Evolutionary conservation across 2,329 filamentous ascomycete species (phyloP), one percentile per base, ranked within the genome.

Genomic region (Colletotrichum sp.): DNA sequence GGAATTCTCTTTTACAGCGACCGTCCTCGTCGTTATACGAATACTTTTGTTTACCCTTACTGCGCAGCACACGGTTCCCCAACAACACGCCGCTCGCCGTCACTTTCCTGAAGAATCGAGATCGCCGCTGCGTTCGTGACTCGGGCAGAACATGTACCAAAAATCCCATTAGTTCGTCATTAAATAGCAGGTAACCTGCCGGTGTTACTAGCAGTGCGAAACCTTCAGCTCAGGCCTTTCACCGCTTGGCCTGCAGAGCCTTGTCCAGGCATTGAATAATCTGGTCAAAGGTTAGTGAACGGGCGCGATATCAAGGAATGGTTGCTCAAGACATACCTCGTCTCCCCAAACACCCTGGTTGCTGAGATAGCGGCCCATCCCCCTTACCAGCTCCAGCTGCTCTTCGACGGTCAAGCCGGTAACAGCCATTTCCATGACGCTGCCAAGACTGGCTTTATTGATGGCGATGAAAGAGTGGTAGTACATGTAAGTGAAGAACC

Each of bases 401-500:
- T 99, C 95, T 55, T 98, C 96, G 2, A 93, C 87, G 1, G 92
- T 93, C 80, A 99, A 87, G n/a, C 96, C 96, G 8, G 93, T 98
- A 79, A 99, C 98, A 67, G 95, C 96, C 15, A 93, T 92, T 87
- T 99, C 96, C 79, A 99, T 94, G 43, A 99, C 94, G 71, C 92
- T 92, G 24, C 96, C 97, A 24, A 98, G 93, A 72, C 90, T 95
- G 52, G 94, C 93, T 85, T 96, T 95, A 88, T 98, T 93, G 8
- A 95, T 90, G 6, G 96, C 96, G 81, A 99, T 96, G 84, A 99
- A 99, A 82, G 94, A 97, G 84, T 98, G 96, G 87, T 98, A 99
- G 87, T 99, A 99, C 91, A 99, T 96, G 88, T 96, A 99, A 18
- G 96, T 92, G 82, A 99, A 99, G 86, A 98, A 97, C 10, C 97